Base-by-base conservation (phyloP, 2,329 filamentous ascomycete species). In the Ophiostoma ulmi region DNA sequence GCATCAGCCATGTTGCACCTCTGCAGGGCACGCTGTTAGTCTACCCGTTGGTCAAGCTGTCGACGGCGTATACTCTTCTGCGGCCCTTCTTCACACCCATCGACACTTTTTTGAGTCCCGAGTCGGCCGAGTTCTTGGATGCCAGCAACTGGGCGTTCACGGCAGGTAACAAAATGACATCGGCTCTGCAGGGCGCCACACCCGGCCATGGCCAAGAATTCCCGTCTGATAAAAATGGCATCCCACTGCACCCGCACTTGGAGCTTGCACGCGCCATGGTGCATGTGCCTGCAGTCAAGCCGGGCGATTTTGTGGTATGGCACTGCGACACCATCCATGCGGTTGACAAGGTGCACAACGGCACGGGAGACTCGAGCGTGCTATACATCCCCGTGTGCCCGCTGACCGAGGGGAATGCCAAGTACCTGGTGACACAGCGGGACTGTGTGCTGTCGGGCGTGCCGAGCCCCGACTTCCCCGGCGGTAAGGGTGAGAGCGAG, bases 361-460 rank as follows among this genome's bases (percentile, higher is more conserved):
- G 94, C 1, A 83, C 80, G 1, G 79, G 82, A 0, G 94, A 97
- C 78, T 93, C 91, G 0, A 93, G 90, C 75, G 94, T 97, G 0
- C 77, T 97, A 72, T 97, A 97, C 76, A 97, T 97, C 70, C 93
- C 94, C 0, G 89, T 92, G 0, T 95, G 91, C 70, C 93, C 94
- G 0, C 84, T 93, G 39, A 97, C 93, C 0, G 86, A 90, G 69
- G 80, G 83, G 55, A 97, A 95, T 75, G 88, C 90, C 0, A 80
- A 85, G 31, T 95, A 94, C 77, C 82, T 94, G 0, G 83, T 80
- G 1, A 84, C 87, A 20, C 93, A 97, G 80, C 85, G 90, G 26
- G 83, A 87, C n/a, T 86, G 87, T 0, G 95, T 95, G 75, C 78
- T 90, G 2, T 77, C 81, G 0, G 93, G 93, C 5, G 86, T 84